Conservation (phyloP, 345 rosid species). For the Lenwebbia sp. region DNA sequence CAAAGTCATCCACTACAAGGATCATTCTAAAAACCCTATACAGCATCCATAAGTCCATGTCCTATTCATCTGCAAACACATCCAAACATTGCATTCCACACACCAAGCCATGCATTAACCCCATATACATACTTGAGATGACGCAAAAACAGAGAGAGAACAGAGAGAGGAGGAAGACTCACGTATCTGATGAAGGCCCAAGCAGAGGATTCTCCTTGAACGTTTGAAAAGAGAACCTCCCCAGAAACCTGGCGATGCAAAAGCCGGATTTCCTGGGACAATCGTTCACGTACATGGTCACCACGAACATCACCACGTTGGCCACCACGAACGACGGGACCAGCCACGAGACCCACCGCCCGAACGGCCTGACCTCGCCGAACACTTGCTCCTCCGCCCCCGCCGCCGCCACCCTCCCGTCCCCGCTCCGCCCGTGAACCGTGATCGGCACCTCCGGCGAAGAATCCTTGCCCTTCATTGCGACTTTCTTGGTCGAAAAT, state of each 20-base stretch:
- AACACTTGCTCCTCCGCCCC: not conserved
- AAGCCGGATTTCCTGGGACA: conserved; percentile 50
- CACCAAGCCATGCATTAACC: not conserved
- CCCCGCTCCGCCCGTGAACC: conserved; percentile 20
- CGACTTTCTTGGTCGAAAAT: not conserved
- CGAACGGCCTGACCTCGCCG: conserved; percentile 37
- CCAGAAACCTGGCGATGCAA: conserved; percentile 56
- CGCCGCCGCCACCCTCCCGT: conserved; percentile 2
- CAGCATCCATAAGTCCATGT: not conserved
- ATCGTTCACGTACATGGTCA: conserved; percentile 72
- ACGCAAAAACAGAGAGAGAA: not conserved
- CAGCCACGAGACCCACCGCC: conserved; percentile 70
- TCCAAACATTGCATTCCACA: not conserved
- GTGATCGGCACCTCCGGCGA: conserved; percentile 32
- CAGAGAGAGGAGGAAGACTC: conserved; percentile 14
- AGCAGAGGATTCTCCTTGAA: conserved; percentile 84
- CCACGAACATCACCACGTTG: conserved; percentile 39
- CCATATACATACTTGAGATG: not conserved
- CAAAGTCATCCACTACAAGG: not conserved
- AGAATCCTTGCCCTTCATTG: conserved; percentile 21
- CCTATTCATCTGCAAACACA: not conserved
- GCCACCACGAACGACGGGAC: conserved; percentile 60
- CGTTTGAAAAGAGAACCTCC: conserved; percentile 82
- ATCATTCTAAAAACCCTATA: not conserved
- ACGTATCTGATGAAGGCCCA: conserved; percentile 88